Base-by-base conservation (phyloP, 2,329 filamentous ascomycete species). In the Alternaria viburni region DNA sequence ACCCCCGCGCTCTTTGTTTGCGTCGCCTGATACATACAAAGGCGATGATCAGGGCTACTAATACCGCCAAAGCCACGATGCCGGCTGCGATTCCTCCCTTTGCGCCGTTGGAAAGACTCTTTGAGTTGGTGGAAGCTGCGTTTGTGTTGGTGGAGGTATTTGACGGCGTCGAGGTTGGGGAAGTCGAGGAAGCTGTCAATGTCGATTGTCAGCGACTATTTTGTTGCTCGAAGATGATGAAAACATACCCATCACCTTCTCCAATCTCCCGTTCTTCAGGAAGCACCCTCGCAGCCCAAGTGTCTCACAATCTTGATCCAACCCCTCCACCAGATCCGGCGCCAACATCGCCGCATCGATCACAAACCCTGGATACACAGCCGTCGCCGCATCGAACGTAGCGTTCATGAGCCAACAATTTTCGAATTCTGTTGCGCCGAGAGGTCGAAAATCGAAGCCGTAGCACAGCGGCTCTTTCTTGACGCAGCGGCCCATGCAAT, bases 341-440 rank as follows among this genome's bases (percentile, higher is more conserved):
- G 26, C 43, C 49, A 62, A 17, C 55, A 62, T 62, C 13, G 41
- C 60, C 5, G 60, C 60, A 59, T 62, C 60, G 7, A 54, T 55
- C 25, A 8, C 25, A 23, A 28, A 50, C 11, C 46, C 46, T 1
- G 46, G 25, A 49, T 49, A 45, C 23, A 59, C 21, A 11, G 32
- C 47, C 30, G 54, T 13, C 17, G n/a, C 44, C 19, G 44, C 55
- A n/a, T 15, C 11, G 6, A 62, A 59, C 21, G 54, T 43, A 30
- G 41, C 55, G 28, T 60, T 63, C 62, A 63, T 65, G 32, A 65
- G 51, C 43, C 50, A 65, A 15, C 63, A 65, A 60, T 58, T 65
- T 11, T 44, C 30, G n/a, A 17, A 41, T 10, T 54, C 15, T 8
- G 17, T 32, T 15, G 44, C 12, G 51, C 44, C 45, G n/a, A 49